Evolutionary conservation across 75 land plant genomes (phyloP), one percentile per base, ranked within the genome.

Genomic region (Larix kaempferi): DNA sequence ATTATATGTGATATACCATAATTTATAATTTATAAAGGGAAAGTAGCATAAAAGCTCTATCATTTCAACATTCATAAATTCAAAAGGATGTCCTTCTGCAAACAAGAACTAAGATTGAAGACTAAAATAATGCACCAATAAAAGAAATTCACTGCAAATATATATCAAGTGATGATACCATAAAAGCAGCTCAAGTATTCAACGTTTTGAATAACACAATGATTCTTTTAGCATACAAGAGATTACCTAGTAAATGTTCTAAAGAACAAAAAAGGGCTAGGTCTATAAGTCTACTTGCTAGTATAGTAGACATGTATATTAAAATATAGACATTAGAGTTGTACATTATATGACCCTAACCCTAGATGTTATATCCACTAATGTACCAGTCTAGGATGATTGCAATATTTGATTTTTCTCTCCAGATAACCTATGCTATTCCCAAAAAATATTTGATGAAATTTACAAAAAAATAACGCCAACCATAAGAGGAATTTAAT

Each of bases 31-130:
- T 15, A 29, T 35, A 39, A 71, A 37, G 16, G 37, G 6, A 41
- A 37, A 21, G 22, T 27, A 37, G 4, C 25, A 4, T 37, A 71
- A 71, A 22, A 0, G 52, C n/a, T 39, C 74, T n/a, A 3, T 19
- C n/a, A 3, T 22, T 13, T 22, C 5, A 13, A 21, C 2, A 21
- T 60, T 21, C 23, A 60, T n/a, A n/a, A n/a, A n/a, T n/a, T 90
- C 35, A 95, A 77, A 66, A 86, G 85, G 69, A 95, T 86, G 59
- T 95, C 97, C 77, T 86, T 89, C 98, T 95, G 93, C 90, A 92
- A 57, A 35, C 26, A 56, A 2, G 41, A 66, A 41, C 29, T 25
- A 57, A 61, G 25, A 35, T 57, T 33, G 0, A 76, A 61, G 33
- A 60, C 52, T 3, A 35, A 3, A 60, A 39, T 8, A 37, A 37